These are phyloP conservation scores for Penicillium manginii DNA, from an alignment of 495 filamentous ascomycete genomes.

Conservation along the genomic window DNA sequence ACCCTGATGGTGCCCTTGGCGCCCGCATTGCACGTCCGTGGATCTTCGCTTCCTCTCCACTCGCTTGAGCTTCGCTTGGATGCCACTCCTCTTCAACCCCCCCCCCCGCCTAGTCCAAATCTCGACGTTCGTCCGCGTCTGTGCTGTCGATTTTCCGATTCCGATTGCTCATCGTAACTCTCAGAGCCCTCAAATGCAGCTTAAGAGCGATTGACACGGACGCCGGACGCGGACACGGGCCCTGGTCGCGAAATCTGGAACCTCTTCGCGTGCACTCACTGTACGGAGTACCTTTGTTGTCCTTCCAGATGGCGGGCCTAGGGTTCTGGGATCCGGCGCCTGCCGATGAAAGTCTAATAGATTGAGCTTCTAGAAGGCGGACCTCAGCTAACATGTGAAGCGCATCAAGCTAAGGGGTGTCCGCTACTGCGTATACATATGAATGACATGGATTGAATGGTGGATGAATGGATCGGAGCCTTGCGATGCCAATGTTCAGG, in stretches of 20 bases:
- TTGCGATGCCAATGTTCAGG: neutral
- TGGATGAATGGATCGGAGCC: neutral
- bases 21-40: conserved; percentile 14
- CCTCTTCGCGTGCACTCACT: conserved; percentile 3
- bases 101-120: conserved; percentile 10
- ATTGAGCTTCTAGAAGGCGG: conserved; percentile 22
- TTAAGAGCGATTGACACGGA: neutral
- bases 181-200: neutral
- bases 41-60: conserved; percentile 22
- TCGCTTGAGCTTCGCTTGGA: conserved; percentile 6
- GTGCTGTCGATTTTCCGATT: conserved; percentile 1
- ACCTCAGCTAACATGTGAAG: conserved; percentile 19
- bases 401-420: neutral
- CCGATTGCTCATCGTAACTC: neutral
- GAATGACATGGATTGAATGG: neutral
- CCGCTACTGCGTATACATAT: conserved; percentile 4
- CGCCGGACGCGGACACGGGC: neutral
- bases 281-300: neutral
- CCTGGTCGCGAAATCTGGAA: neutral
- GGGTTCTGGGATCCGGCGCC: conserved; percentile 17
- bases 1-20: conserved; percentile 29
- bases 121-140: conserved; percentile 7
- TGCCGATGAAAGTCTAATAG: conserved; percentile 23
- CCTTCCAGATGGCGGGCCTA: neutral
- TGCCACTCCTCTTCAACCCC: conserved; percentile 6